These are phyloP conservation scores for Boletellus emodensis DNA, from an alignment of 768 basidiomycete genomes.

Conservation along the genomic window DNA sequence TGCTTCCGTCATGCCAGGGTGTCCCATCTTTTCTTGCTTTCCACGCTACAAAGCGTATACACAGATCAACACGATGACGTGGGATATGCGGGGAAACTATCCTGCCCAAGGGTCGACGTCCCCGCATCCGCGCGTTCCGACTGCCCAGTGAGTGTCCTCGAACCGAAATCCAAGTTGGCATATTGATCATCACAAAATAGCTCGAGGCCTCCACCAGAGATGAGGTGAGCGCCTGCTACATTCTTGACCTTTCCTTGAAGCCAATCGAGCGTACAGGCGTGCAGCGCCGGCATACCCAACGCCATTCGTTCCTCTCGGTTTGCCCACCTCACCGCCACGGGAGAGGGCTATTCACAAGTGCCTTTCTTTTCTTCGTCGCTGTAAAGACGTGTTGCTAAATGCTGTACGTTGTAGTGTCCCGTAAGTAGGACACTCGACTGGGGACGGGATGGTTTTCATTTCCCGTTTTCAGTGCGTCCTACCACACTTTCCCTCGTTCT, in stretches of 20 bases:
- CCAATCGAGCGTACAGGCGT: conserved; percentile 13
- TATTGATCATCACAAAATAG: conserved; percentile 12
- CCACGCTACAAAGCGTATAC: conserved; percentile 34
- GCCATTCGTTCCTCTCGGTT: conserved; percentile 19
- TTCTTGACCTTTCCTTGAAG: neutral
- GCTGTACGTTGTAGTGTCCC: conserved; percentile 10
- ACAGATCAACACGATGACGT: conserved; percentile 29
- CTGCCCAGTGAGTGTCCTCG: conserved; percentile 15
- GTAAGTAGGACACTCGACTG: conserved; percentile 22
- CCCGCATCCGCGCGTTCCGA: conserved; percentile 13
- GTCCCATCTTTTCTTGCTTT: conserved; percentile 28
- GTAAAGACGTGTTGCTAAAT: conserved; percentile 5
- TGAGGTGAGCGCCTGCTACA: conserved; percentile 5
- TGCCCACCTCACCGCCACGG: conserved; percentile 14
- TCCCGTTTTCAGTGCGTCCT: conserved; percentile 16
- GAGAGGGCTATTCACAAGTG: conserved; percentile 21
- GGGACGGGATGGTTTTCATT: conserved; percentile 10
- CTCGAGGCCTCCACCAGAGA: conserved; percentile 7
- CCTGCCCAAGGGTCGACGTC: conserved; percentile 11
- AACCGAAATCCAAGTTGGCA: neutral
- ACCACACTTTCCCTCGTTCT: conserved; percentile 29
- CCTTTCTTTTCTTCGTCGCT: conserved; percentile 1
- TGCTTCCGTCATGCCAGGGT: conserved; percentile 27
- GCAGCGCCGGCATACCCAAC: conserved; percentile 8
- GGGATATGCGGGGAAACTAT: conserved; percentile 23